phyloP scores from a whole-genome alignment of 2,329 filamentous ascomycete species.

The Rugonectria rugulosa region DNA sequence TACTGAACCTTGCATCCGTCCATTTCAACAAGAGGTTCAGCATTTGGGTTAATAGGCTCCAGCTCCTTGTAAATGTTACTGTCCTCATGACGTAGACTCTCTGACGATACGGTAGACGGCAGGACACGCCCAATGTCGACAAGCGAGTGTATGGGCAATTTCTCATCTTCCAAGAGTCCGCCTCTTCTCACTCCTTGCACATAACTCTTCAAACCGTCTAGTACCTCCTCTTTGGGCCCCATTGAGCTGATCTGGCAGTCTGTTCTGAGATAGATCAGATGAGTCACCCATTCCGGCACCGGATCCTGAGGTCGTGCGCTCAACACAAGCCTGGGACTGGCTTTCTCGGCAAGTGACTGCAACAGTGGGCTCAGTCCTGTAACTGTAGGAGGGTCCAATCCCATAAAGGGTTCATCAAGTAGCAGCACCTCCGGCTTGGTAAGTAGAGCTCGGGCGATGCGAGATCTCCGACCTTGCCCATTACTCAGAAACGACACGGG shows the following conservation, averaged over 20 bases:
- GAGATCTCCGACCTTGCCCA: constrained; percentile 85
- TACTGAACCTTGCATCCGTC: constrained; percentile 83
- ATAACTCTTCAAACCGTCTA: constrained; percentile 60
- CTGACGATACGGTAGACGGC: constrained; percentile 30
- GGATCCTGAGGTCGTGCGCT: constrained; percentile 85
- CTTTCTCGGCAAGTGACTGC: constrained; percentile 69
- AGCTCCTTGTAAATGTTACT: constrained; percentile 26
- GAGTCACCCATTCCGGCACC: constrained; percentile 89
- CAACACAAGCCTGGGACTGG: constrained; percentile 76
- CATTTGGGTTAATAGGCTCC: constrained; percentile 42
- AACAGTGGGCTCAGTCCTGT: constrained; percentile 76
- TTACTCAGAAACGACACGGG: constrained; percentile 93
- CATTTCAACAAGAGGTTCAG: constrained; percentile 86
- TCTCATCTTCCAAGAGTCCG: constrained; percentile 53
- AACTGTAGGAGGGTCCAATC: constrained; percentile 85
- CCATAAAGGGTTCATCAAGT: constrained; percentile 96
- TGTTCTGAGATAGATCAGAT: constrained; percentile 76
- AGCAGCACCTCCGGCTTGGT: constrained; percentile 81
- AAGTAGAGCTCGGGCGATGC: constrained; percentile 87
- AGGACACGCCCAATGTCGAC: constrained; percentile 59
- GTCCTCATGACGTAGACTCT: constrained; percentile 6
- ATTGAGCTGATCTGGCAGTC: constrained; percentile 71
- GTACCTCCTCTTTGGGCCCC: constrained; percentile 70
- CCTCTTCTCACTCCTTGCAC: constrained; percentile 56
- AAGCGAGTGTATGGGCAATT: constrained; percentile 56